phyloP scores from a whole-genome alignment of 495 filamentous ascomycete genomes.

The Jackrogersella multiformis region DNA sequence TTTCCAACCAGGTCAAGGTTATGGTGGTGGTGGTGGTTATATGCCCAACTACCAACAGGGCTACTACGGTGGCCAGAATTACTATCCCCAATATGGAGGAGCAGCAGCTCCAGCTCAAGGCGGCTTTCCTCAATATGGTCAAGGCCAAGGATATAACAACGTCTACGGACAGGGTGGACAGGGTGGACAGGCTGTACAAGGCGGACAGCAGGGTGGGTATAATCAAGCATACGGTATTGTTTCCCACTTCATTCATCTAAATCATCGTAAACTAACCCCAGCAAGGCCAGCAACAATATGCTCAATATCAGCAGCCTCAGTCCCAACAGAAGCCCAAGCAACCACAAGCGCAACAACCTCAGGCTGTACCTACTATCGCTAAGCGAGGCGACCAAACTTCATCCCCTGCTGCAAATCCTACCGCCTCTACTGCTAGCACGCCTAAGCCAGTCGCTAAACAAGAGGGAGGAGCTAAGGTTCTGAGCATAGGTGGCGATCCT shows the following conservation, averaged over 20 bases:
- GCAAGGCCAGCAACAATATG: constrained; percentile 51
- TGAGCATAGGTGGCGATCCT: constrained; percentile 63
- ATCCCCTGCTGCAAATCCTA: constrained; percentile 46
- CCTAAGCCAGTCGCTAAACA: constrained; percentile 57
- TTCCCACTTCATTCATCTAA: background rate
- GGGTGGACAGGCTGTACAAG: too few relatives aligned
- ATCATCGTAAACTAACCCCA: constrained; percentile 36
- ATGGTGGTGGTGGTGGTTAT: constrained; percentile 58
- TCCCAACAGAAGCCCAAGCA: constrained; percentile 65
- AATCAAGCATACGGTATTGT: constrained; percentile 68
- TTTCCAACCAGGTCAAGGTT: constrained; percentile 80
- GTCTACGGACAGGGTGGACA: constrained; percentile 58
- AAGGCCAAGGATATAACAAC: constrained; percentile 58
- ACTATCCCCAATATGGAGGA: constrained; percentile 66
- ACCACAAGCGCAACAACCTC: constrained; percentile 52
- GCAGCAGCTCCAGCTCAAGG: too few relatives aligned
- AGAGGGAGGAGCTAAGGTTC: constrained; percentile 59
- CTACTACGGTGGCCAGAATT: constrained; percentile 58
- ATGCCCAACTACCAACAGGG: constrained; percentile 59
- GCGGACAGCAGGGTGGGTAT: constrained; percentile 64
- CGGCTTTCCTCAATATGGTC: constrained; percentile 63
- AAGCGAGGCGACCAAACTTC: constrained; percentile 65
- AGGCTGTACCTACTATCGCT: constrained; percentile 70
- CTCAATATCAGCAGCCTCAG: constrained; percentile 62
- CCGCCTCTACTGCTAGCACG: constrained; percentile 48